Base-by-base conservation (phyloP, 169 alveolate genomes). In the Plasmodium reichenowi region DNA sequence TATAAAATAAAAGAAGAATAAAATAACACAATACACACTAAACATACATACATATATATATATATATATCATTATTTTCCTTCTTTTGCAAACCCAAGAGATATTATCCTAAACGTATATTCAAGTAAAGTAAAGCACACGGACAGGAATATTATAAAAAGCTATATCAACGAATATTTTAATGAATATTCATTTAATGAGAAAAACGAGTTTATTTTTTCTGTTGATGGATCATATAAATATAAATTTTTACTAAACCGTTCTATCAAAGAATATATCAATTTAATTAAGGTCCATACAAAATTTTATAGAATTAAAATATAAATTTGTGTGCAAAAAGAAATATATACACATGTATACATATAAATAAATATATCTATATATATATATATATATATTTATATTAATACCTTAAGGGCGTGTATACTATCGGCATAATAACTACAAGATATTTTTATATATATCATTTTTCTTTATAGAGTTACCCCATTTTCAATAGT, bases 121-220 rank as follows among this genome's bases (percentile, higher is more conserved):
- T 78, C 85, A 13, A 83, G 58, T 22, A 83, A 67, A 38, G 83
- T 70, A 38, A 24, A 22, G 47, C 22, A 63, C 64, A 17, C 29
- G 2, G 91, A 83, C 45, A 56, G 91, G 13, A 83, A 56, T 9
- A 83, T 83, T n/a, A 45, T 83, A 83, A 83, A 83, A 45, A 83
- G 91, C 26, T 83, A 83, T 20, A 29, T 83, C 22, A 67, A 68
- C 48, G 91, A 83, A 83, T 83, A 83, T 17, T 83, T 83, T 72
- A 83, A 83, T 47, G 91, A 83, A 26, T 83, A 83, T 48, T 52
- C 85, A 24, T 83, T 83, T 83, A 83, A 83, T 32, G 91, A 83
- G 52, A 52, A 58, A 68, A 83, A 83, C 17, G 91, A 83, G 52
- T 83, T 83, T 48, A 72, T 83, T 48, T 83, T 68, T 59, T 67